Base-by-base conservation (phyloP, 2,329 filamentous ascomycete genomes). In the Ophiocordyceps australis region DNA sequence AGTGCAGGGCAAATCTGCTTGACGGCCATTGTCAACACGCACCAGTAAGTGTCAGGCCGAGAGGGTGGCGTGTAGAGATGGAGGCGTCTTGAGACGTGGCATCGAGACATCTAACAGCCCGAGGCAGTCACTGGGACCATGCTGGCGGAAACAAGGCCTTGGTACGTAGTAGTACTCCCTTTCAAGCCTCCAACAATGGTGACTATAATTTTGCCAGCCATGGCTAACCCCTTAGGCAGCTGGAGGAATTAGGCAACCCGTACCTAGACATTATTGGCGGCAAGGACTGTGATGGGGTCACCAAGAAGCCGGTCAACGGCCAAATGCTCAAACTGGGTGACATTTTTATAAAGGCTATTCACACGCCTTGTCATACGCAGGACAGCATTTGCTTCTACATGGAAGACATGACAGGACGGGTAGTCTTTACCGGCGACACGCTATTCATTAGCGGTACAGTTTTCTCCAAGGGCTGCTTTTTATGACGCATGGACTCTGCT, bases 281-380 rank as follows among this genome's bases (percentile, higher is more conserved):
- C 35, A 81, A 75, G 43, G 68, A 93, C 43, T 94, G 86, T 50
- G 64, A 76, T 34, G 67, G 67, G 14, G 86, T 94, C 24, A 83
- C 74, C 14, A 62, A 62, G 38, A 91, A 77, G 0, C 86, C 86
- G 0, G 52, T 55, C 3, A 68, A 95, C 46, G 71, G 74, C 20
- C 70, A 81, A 36, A 69, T 61, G 4, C 93, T 94, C 59, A 75
- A 69, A 34, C 70, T 98, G 33, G 89, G 89, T 29, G 64, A 65
- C 37, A 89, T 98, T 48, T 64, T 66, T 10, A 76, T 94, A 30
- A 86, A 69, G 45, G 78, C 80, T 14, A 59, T 95, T n/a, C 79
- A 95, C 53, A 98, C 89, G 9, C 89, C 89, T 2, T 98, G 89
- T 50, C 89, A 98, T 49, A 98, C 89, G 2, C 85, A 94, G 55